Conservation (phyloP, 2,329 filamentous ascomycete species). For the Paraconiothyrium sp. region DNA sequence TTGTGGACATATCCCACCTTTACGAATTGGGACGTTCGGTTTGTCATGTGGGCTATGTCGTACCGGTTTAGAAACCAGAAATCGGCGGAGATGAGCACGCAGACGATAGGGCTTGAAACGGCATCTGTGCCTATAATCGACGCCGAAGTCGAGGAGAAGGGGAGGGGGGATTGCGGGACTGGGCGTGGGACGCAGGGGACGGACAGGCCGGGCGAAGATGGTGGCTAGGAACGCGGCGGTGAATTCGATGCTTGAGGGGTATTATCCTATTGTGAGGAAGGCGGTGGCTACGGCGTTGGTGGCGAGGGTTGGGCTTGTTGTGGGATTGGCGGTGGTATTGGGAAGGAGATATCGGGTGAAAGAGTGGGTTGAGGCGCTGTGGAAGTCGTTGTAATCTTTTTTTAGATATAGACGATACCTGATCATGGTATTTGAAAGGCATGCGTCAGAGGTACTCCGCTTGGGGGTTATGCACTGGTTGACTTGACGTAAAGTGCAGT, state of each 20-base stretch:
- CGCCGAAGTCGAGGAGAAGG: constrained; percentile 34
- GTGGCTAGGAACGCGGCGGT: constrained; percentile 53
- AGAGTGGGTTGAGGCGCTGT: not conserved
- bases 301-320: constrained; percentile 43
- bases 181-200: constrained; percentile 52
- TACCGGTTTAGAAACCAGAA: constrained; percentile 60
- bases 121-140: constrained; percentile 30
- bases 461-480: not conserved
- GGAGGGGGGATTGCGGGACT: constrained; percentile 57
- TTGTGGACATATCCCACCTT: constrained; percentile 76
- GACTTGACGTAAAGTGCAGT: not conserved
- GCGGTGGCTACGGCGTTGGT: constrained; percentile 57
- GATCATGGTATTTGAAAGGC: not conserved
- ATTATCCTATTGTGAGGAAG: constrained; percentile 60
- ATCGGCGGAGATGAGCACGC: constrained; percentile 39
- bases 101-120: constrained; percentile 28
- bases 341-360: constrained; percentile 31
- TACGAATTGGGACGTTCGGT: constrained; percentile 68
- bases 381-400: not conserved
- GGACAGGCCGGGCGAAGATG: constrained; percentile 48
- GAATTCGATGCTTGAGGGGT: constrained; percentile 61
- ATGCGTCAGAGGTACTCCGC: not conserved
- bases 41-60: constrained; percentile 69
- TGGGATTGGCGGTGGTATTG: constrained; percentile 31
- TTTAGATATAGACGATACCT: not conserved